Evolutionary conservation across 2,329 filamentous ascomycete species (phyloP).

Genomic region (Elsinoe ampelina): DNA sequence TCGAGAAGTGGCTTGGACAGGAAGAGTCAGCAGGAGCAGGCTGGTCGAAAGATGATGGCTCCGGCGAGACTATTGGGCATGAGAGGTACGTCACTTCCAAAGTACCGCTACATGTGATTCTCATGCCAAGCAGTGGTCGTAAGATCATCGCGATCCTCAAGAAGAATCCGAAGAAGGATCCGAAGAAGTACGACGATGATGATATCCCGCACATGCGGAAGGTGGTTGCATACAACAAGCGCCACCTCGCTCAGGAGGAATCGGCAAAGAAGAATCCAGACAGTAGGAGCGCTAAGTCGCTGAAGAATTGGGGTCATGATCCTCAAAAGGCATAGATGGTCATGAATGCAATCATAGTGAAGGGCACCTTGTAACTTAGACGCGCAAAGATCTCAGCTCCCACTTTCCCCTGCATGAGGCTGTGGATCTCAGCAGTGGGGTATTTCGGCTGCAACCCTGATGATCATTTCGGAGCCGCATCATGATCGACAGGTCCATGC

Average conservation of each 20-base stretch:
- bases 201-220: constrained; percentile 41
- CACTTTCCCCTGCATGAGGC: neutral
- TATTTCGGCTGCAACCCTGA: neutral
- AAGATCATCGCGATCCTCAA: constrained; percentile 56
- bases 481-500: neutral
- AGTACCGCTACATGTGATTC: too few species aligned
- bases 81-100: constrained; percentile 35
- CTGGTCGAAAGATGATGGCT: constrained; percentile 49
- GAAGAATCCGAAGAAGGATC: constrained; percentile 50
- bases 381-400: too few species aligned
- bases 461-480: neutral
- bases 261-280: constrained; percentile 47
- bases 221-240: constrained; percentile 57
- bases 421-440: neutral
- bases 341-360: neutral
- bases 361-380: too few species aligned
- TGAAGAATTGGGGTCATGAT: constrained; percentile 51
- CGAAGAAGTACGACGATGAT: constrained; percentile 47
- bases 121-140: constrained; percentile 39
- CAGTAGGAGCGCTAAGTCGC: constrained; percentile 47
- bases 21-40: constrained; percentile 51
- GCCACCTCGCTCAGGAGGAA: constrained; percentile 56
- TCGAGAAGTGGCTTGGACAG: constrained; percentile 52
- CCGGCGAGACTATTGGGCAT: constrained; percentile 55
- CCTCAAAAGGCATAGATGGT: constrained; percentile 24